phyloP scores from a whole-genome alignment of 768 basidiomycete species.

The Podaxis pistillaris region DNA sequence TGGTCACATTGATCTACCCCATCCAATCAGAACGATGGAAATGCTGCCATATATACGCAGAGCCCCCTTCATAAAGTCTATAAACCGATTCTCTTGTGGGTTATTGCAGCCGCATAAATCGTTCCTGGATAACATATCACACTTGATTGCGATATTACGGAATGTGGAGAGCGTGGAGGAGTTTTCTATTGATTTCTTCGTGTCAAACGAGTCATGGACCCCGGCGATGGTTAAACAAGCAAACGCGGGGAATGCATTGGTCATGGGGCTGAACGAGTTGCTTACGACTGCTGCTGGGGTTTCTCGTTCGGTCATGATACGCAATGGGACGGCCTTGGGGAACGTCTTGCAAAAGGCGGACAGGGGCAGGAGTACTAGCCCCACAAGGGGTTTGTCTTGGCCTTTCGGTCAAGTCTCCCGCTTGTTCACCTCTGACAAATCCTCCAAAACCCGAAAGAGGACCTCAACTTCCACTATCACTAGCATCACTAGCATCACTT shows the following conservation, averaged over 20 bases:
- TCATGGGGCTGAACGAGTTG: neutral
- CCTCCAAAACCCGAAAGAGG: neutral
- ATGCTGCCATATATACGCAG: slow-evolving; percentile 14
- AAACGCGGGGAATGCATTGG: slow-evolving; percentile 2
- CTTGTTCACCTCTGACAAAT: slow-evolving; percentile 1
- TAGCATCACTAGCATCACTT: neutral
- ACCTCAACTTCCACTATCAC: neutral
- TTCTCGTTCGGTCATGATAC: slow-evolving; percentile 3
- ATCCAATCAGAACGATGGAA: slow-evolving; percentile 2
- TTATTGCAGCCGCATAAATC: slow-evolving; percentile 3
- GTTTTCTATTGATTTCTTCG: slow-evolving; percentile 7
- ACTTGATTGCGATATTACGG: slow-evolving; percentile 1
- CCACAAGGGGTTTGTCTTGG: neutral
- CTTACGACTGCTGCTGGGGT: slow-evolving; percentile 7
- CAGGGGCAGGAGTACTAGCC: neutral
- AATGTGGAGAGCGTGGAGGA: slow-evolving; percentile 6
- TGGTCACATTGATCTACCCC: slow-evolving; percentile 11
- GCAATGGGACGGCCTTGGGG: slow-evolving; percentile 7
- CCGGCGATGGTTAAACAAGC: slow-evolving; percentile 8
- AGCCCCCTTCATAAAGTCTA: slow-evolving; percentile 15
- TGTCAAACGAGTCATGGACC: slow-evolving; percentile 12
- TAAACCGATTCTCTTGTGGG: slow-evolving; percentile 14
- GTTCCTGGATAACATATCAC: slow-evolving; percentile 5
- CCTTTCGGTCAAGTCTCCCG: neutral
- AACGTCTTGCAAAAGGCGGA: slow-evolving; percentile 3